Evolutionary conservation across 495 filamentous ascomycete genomes (phyloP).

Genomic region (Hyaloscypha bicolor): DNA sequence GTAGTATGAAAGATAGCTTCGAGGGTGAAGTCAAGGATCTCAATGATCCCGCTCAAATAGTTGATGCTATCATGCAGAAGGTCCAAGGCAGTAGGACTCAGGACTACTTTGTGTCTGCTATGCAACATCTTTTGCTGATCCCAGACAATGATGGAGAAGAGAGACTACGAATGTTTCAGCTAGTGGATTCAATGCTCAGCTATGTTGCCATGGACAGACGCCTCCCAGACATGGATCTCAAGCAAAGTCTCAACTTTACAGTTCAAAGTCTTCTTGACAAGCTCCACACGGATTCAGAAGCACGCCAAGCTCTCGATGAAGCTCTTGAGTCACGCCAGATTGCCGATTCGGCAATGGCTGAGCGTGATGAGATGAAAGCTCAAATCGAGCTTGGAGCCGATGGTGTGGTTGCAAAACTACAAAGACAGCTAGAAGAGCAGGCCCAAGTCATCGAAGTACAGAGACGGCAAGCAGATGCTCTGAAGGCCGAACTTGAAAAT

Average conservation of each 20-base stretch:
- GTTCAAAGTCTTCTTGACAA: constrained; percentile 94
- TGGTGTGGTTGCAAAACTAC: constrained; percentile 88
- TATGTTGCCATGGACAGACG: constrained; percentile 99
- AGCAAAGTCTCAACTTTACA: constrained; percentile 95
- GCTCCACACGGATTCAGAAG: constrained; percentile 94
- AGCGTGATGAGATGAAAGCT: constrained; percentile 94
- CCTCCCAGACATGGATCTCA: constrained; percentile 94
- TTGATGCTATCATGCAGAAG: constrained; percentile 88
- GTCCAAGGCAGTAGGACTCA: constrained; percentile 81
- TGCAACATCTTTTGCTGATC: constrained; percentile 94
- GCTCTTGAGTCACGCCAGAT: constrained; percentile 85
- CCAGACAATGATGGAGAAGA: constrained; percentile 93
- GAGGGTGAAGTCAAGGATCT: constrained; percentile 94
- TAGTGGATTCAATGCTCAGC: constrained; percentile 96
- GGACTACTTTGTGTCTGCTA: constrained; percentile 93
- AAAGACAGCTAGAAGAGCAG: constrained; percentile 92
- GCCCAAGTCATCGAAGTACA: constrained; percentile 86
- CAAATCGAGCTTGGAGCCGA: constrained; percentile 92
- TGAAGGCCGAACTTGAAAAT: constrained; percentile 88
- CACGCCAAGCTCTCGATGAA: constrained; percentile 87
- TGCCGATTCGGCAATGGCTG: constrained; percentile 92
- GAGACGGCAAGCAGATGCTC: constrained; percentile 76
- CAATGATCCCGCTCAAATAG: constrained; percentile 89
- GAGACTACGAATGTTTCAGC: constrained; percentile 92
- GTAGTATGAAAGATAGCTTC: constrained; percentile 84